Evolutionary conservation across 768 basidiomycete genomes (phyloP).

Genomic region (Chalciporus chontae): DNA sequence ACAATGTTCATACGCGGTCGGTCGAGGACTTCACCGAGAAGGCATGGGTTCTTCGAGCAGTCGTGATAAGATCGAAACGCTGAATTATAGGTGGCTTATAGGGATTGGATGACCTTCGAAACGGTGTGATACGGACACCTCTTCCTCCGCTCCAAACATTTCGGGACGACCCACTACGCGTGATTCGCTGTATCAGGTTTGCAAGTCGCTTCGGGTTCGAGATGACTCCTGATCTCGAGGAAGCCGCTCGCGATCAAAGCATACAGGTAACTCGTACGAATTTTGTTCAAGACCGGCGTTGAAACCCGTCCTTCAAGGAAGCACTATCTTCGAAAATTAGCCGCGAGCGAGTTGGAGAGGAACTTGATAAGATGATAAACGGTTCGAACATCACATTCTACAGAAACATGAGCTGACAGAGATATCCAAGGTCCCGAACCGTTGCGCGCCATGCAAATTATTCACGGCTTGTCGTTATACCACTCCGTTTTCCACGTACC

Average conservation of each 20-base stretch:
- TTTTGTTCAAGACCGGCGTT: background rate
- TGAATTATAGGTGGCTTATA: constrained; percentile 27
- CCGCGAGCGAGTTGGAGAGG: constrained; percentile 88
- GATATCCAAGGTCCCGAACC: constrained; percentile 63
- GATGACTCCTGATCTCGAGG: constrained; percentile 63
- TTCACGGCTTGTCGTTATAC: constrained; percentile 71
- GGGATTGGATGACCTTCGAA: constrained; percentile 82
- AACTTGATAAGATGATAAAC: constrained; percentile 92
- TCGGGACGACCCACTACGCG: constrained; percentile 87
- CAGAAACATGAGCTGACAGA: too few species aligned
- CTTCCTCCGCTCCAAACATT: constrained; percentile 86
- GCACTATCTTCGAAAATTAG: constrained; percentile 79
- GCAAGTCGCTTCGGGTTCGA: constrained; percentile 86
- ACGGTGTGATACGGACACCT: constrained; percentile 84
- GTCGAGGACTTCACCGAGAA: constrained; percentile 88
- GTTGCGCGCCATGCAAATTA: constrained; percentile 67
- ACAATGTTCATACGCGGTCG: constrained; percentile 81
- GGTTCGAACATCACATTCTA: constrained; percentile 38
- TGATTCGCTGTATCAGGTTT: constrained; percentile 89
- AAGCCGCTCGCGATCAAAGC: constrained; percentile 54
- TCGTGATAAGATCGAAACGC: background rate
- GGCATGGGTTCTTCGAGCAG: constrained; percentile 36
- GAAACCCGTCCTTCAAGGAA: constrained; percentile 35
- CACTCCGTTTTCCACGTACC: constrained; percentile 62
- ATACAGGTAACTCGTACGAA: constrained; percentile 51